Percentiles rank a stretch among this genome's conserved stretches.
phyloP scores from a whole-genome alignment of 2,329 filamentous ascomycete species.

The Emergomyces orientalis region DNA sequence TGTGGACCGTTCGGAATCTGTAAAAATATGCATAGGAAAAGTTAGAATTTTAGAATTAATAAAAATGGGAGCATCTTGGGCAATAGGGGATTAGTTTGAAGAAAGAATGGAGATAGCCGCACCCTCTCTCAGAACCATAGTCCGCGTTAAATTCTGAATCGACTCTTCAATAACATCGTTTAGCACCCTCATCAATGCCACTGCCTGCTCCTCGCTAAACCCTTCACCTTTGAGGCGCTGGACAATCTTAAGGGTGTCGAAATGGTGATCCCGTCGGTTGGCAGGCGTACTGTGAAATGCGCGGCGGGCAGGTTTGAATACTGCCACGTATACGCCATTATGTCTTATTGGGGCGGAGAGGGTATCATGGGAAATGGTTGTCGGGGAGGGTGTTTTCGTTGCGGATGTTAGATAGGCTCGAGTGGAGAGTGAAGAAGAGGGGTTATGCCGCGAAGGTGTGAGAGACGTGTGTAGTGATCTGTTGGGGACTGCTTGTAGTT shows the following conservation, averaged over 20 bases:
- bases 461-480: neutral
- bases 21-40: neutral
- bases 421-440: neutral
- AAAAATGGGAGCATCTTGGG: neutral
- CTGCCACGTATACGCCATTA: slow-evolving; percentile 41
- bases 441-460: neutral
- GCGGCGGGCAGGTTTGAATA: slow-evolving; percentile 33
- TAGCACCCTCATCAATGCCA: slow-evolving; percentile 96
- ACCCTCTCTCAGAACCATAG: slow-evolving; percentile 96
- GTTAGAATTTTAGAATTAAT: neutral
- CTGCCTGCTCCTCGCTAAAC: slow-evolving; percentile 89
- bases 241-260: slow-evolving; percentile 96
- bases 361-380: neutral
- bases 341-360: slow-evolving; percentile 30
- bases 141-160: slow-evolving; percentile 93
- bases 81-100: neutral
- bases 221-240: slow-evolving; percentile 81
- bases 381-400: neutral
- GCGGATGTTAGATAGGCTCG: neutral
- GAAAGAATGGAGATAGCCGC: slow-evolving; percentile 30
- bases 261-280: slow-evolving; percentile 73
- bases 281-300: slow-evolving; percentile 60
- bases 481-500: neutral
- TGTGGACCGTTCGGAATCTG: slow-evolving; percentile 44
- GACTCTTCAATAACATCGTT: slow-evolving; percentile 97